These are phyloP conservation scores for Boletus eberwhitei DNA, from an alignment of 768 basidiomycete genomes.

Conservation along the genomic window DNA sequence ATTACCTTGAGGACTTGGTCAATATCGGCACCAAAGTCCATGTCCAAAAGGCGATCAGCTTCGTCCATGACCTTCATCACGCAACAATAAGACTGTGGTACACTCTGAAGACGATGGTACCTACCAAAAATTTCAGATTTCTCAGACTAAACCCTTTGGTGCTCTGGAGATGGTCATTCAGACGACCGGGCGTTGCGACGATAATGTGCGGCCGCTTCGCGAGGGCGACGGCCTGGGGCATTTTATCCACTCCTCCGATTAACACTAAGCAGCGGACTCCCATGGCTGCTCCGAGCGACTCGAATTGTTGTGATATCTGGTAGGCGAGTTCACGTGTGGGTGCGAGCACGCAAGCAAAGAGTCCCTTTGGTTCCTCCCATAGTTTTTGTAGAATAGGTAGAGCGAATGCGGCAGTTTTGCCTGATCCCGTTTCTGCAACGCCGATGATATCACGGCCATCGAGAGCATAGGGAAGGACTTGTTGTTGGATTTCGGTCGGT, in stretches of 20 bases:
- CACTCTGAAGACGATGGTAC: slow-evolving; percentile 22
- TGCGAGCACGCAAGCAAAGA: slow-evolving; percentile 91
- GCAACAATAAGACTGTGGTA: not conserved
- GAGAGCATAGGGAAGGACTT: slow-evolving; percentile 83
- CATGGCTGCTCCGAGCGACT: slow-evolving; percentile 86
- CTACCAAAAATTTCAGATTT: slow-evolving; percentile 81
- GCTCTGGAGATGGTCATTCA: slow-evolving; percentile 92
- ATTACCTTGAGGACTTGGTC: slow-evolving; percentile 96
- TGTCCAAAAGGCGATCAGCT: slow-evolving; percentile 91
- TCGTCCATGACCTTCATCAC: slow-evolving; percentile 85
- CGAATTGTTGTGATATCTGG: slow-evolving; percentile 97
- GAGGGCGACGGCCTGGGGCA: slow-evolving; percentile 85
- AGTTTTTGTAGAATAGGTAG: slow-evolving; percentile 93
- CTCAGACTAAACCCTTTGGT: slow-evolving; percentile 95
- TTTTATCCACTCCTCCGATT: slow-evolving; percentile 94
- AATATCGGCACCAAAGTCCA: slow-evolving; percentile 94
- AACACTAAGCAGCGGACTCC: slow-evolving; percentile 89
- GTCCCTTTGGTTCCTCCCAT: slow-evolving; percentile 92
- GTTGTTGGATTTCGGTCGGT: slow-evolving; percentile 88
- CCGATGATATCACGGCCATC: slow-evolving; percentile 95
- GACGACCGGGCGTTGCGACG: slow-evolving; percentile 91
- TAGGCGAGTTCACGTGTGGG: slow-evolving; percentile 98
- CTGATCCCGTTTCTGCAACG: slow-evolving; percentile 95
- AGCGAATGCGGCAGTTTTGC: slow-evolving; percentile 97
- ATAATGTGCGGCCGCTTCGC: slow-evolving; percentile 94